Percentiles rank a stretch among this genome's conserved stretches.
phyloP scores from a whole-genome alignment of 202 grass and related monocot species.

The Bolboschoenoplectus hybrid region DNA sequence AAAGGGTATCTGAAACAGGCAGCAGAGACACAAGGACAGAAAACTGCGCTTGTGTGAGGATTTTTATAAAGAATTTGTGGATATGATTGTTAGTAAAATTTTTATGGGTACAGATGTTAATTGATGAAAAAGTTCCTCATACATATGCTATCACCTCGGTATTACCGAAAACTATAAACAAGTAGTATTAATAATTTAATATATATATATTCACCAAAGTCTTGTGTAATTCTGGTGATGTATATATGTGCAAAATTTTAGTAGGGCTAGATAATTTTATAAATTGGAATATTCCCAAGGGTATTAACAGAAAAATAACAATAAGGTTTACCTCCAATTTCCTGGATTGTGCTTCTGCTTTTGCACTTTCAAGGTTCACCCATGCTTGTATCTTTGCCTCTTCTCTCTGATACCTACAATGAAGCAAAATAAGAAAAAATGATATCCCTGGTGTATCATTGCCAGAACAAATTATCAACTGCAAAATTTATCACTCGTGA shows the following conservation, averaged over 20 bases:
- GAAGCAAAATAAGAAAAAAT: slow-evolving; percentile 24
- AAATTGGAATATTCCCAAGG: neutral
- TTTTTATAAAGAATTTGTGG: neutral
- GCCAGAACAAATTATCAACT: neutral
- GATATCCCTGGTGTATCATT: neutral
- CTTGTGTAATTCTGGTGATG: too few relatives aligned
- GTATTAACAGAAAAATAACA: neutral
- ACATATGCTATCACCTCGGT: neutral
- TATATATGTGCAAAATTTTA: neutral
- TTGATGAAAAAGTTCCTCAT: neutral
- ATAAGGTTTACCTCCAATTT: slow-evolving; percentile 76
- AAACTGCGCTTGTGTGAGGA: neutral
- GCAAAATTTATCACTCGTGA: neutral
- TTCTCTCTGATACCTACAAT: slow-evolving; percentile 86
- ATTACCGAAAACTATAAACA: neutral
- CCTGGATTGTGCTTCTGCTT: slow-evolving; percentile 94
- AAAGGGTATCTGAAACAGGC: slow-evolving; percentile 9
- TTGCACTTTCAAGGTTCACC: slow-evolving; percentile 94
- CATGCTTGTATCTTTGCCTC: slow-evolving; percentile 96
- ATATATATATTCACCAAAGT: neutral
- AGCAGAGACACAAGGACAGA: neutral
- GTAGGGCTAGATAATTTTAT: neutral
- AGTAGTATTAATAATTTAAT: neutral
- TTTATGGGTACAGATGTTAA: neutral
- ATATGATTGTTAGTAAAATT: neutral